Conservation (phyloP, 257 asterid genomes). For the Phtheirospermum japonicum region DNA sequence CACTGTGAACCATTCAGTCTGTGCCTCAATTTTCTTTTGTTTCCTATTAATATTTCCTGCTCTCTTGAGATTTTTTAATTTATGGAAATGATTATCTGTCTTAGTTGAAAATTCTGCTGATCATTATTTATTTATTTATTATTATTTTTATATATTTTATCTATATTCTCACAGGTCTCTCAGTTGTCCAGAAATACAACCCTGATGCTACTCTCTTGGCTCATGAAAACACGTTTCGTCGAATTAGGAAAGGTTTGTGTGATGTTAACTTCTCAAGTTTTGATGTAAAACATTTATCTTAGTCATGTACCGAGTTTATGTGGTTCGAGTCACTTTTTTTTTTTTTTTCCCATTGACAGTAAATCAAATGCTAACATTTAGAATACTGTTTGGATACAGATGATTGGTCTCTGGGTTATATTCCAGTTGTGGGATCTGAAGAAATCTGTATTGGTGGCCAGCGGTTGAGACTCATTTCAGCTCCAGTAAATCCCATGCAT, state of each 20-base stretch:
- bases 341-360: not conserved
- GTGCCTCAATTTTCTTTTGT: constrained; percentile 10
- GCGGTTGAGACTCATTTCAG: constrained; percentile 64
- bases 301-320: not conserved
- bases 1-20: constrained; percentile 10
- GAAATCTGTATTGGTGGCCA: constrained; percentile 85
- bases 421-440: constrained; percentile 70
- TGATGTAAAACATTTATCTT: not conserved
- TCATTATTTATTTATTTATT: not conserved
- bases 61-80: not conserved
- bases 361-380: constrained; percentile 13
- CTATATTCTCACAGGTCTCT: constrained; percentile 58
- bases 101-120: not conserved
- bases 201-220: constrained; percentile 81
- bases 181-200: constrained; percentile 78
- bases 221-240: constrained; percentile 66
- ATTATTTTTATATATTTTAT: not conserved
- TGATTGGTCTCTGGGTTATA: constrained; percentile 75
- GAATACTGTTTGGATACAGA: constrained; percentile 44
- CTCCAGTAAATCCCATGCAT: constrained; percentile 55
- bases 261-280: not conserved
- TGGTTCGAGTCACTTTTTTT: not conserved
- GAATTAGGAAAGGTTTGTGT: constrained; percentile 77
- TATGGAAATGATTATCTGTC: not conserved
- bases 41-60: constrained; percentile 2